phyloP scores from a whole-genome alignment of 495 filamentous ascomycete genomes.

The Xylaria curta region DNA sequence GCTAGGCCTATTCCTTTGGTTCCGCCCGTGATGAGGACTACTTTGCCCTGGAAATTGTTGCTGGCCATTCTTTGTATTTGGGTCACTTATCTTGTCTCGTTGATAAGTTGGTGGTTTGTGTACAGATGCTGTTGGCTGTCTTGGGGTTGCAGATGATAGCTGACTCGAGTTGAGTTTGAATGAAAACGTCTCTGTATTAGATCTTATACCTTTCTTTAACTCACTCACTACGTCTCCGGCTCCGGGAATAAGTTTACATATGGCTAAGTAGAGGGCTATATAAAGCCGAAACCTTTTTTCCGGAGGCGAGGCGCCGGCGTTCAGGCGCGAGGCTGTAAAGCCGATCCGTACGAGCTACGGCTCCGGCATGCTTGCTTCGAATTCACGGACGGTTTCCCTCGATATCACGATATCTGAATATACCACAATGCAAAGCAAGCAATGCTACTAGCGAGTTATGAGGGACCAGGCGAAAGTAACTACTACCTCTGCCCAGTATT shows the following conservation, averaged over 20 bases:
- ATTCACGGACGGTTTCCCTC: not conserved
- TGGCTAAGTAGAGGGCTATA: not conserved
- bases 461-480: not conserved
- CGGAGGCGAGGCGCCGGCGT: not conserved
- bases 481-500: not conserved
- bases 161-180: too few relatives aligned
- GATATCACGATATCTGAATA: not conserved
- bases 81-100: not conserved
- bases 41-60: conserved; percentile 58
- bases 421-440: not conserved
- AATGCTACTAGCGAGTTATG: not conserved
- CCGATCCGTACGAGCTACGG: not conserved
- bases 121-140: not conserved
- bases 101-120: not conserved
- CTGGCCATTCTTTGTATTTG: conserved; percentile 1
- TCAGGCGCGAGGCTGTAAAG: not conserved
- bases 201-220: not conserved
- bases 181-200: too few relatives aligned
- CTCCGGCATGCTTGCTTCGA: not conserved
- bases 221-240: not conserved
- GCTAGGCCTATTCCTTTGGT: conserved; percentile 71
- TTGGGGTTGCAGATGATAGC: not conserved
- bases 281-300: not conserved
- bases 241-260: not conserved
- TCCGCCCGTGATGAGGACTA: conserved; percentile 69